Conservation (phyloP, 306 rosid genomes). For the Fagus sylvatica region DNA sequence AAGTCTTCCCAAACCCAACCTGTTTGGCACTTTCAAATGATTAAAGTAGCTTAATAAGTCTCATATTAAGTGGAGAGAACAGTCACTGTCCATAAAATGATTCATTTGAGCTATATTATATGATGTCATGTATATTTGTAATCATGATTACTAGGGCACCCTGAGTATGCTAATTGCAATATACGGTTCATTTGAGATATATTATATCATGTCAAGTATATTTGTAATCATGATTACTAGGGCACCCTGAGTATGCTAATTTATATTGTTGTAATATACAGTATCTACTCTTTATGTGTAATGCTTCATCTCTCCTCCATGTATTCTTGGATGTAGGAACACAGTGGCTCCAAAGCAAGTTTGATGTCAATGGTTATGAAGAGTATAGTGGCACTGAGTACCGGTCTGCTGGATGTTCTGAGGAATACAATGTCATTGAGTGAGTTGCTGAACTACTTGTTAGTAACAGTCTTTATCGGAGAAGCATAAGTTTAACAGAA, state of each 20-base stretch:
- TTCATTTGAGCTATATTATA: neutral
- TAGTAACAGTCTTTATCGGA: neutral
- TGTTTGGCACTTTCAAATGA: neutral
- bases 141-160: neutral
- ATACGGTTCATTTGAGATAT: neutral
- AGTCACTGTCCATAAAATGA: neutral
- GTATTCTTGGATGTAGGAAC: slow-evolving; percentile 47
- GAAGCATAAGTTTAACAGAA: slow-evolving; percentile 7
- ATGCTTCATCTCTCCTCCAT: neutral
- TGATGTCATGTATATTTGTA: neutral
- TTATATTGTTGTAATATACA: slow-evolving; percentile 6
- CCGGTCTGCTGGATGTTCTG: slow-evolving; percentile 93
- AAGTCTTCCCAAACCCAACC: neutral
- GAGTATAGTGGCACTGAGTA: slow-evolving; percentile 86
- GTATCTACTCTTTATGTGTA: slow-evolving; percentile 14
- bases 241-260: slow-evolving; percentile 2
- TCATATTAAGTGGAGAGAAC: too few relatives aligned
- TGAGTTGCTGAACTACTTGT: slow-evolving; percentile 38
- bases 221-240: neutral
- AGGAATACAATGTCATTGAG: slow-evolving; percentile 76
- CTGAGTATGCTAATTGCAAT: slow-evolving; percentile 12
- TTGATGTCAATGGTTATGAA: slow-evolving; percentile 82
- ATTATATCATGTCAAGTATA: too few relatives aligned
- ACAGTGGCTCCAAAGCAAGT: slow-evolving; percentile 89
- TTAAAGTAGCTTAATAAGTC: neutral